Evolutionary conservation across 75 land plant species (phyloP).

Genomic region (Picea sitchensis): DNA sequence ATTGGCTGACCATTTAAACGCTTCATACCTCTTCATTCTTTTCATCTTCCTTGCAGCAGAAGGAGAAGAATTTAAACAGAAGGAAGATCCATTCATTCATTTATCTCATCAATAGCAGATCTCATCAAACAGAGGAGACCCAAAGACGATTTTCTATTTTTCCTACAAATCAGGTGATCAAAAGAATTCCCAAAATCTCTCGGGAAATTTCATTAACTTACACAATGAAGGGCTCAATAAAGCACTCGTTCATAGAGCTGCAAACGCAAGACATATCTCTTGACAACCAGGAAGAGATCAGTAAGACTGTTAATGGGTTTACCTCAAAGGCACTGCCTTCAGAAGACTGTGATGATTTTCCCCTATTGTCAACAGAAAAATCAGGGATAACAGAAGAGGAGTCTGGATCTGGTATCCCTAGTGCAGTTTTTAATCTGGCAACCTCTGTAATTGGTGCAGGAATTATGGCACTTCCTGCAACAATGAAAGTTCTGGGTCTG

Average conservation of each 20-base stretch:
- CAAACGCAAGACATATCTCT: slow-evolving; percentile 2
- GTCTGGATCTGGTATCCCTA: slow-evolving; percentile 47
- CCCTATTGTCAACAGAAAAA: slow-evolving; percentile 1
- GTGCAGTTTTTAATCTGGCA: slow-evolving; percentile 90
- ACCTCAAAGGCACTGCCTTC: not conserved
- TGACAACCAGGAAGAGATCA: not conserved
- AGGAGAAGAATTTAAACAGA: too few relatives aligned
- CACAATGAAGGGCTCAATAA: not conserved
- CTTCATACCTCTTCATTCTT: too few relatives aligned
- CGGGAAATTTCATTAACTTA: not conserved
- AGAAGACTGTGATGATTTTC: slow-evolving; percentile 9
- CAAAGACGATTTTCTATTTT: too few relatives aligned
- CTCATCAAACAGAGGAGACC: too few relatives aligned
- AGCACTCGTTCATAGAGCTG: slow-evolving; percentile 7
- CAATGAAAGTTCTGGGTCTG: slow-evolving; percentile 92
- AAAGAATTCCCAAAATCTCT: too few relatives aligned
- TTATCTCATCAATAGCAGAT: too few relatives aligned
- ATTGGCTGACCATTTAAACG: too few relatives aligned
- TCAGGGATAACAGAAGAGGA: not conserved
- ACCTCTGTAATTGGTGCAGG: slow-evolving; percentile 94
- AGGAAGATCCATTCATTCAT: too few relatives aligned
- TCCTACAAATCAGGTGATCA: too few relatives aligned
- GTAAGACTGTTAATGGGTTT: too few relatives aligned
- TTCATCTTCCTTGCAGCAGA: too few relatives aligned
- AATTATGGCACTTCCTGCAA: slow-evolving; percentile 96